Evolutionary conservation across 2,329 filamentous ascomycete genomes (phyloP), one percentile per base, ranked within the genome.

Genomic region (Botrytis galanthina): DNA sequence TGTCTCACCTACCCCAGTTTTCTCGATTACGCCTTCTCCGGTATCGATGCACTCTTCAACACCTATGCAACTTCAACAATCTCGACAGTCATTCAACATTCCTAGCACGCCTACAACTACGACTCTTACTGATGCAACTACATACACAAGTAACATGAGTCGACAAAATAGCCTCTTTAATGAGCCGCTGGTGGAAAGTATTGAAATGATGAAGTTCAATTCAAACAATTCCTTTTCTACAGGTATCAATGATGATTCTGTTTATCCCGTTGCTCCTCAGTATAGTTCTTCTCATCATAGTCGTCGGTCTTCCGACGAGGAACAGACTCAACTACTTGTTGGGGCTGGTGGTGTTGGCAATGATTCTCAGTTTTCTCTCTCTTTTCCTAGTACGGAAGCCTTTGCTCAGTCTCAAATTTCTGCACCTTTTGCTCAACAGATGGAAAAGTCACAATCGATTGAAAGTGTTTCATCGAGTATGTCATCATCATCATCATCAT

Each of bases 131-230:
- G 79, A 74, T 46, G 79, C 76, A 59, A 81, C 80, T 54, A 81
- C 80, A 35, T 75, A 79, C 51, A 75, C 77, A 64, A 80, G 77
- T 75, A 77, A 76, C 62, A 80, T 81, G 80, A 81, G 80, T 77
- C 78, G 79, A 73, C 78, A 80, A 75, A 79, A 77, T 75, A 81
- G 80, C 76, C 73, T 79, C 60, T 80, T 75, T 73, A 80, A 79
- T 74, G 80, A 80, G 64, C 75, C 75, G 75, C 54, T 79, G 72
- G 74, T 80, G 73, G 77, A 78, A 78, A 77, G 78, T 77, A 76
- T 81, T 74, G 72, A 79, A 72, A 81, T 81, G 80, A 78, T 81
- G 78, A 78, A 78, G 72, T 76, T 80, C 73, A 76, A 78, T 76
- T 80, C 79, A 72, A 79, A 77, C 74, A 75, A 66, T 74, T 81